These are phyloP conservation scores for Carex parvula DNA, from an alignment of 176 grass and related monocot species.

Conservation along the genomic window DNA sequence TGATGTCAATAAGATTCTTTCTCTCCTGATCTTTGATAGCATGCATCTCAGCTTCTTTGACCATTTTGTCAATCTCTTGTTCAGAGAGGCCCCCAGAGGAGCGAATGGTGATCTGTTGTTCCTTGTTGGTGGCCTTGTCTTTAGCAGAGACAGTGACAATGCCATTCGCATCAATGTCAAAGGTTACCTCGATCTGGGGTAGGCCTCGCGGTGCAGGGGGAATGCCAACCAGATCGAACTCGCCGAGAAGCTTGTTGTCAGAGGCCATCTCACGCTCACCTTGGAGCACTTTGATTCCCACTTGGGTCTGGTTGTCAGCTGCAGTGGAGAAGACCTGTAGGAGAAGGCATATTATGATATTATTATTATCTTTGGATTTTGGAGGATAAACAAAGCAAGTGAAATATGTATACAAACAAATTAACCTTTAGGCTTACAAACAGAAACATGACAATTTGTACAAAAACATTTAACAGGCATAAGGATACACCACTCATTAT, in stretches of 20 bases:
- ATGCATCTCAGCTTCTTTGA: conserved; percentile 72
- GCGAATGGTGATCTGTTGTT: conserved; percentile 70
- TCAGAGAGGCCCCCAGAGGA: conserved; percentile 72
- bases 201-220: conserved; percentile 64
- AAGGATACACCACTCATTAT: neutral
- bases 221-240: conserved; percentile 73
- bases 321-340: conserved; percentile 66
- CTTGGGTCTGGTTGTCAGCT: conserved; percentile 74
- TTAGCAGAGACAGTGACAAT: conserved; percentile 78
- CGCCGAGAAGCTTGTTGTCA: conserved; percentile 71
- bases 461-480: neutral
- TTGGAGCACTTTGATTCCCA: conserved; percentile 62
- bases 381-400: neutral
- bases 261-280: conserved; percentile 74
- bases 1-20: conserved; percentile 61
- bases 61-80: conserved; percentile 70
- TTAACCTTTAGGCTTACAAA: neutral
- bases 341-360: neutral
- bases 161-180: conserved; percentile 71
- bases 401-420: neutral
- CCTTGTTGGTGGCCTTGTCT: conserved; percentile 66
- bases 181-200: conserved; percentile 75
- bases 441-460: neutral
- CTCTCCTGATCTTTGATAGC: conserved; percentile 68
- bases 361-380: neutral